phyloP scores from a whole-genome alignment of 805 yeast genomes.

The Starmerella vaccinii region DNA sequence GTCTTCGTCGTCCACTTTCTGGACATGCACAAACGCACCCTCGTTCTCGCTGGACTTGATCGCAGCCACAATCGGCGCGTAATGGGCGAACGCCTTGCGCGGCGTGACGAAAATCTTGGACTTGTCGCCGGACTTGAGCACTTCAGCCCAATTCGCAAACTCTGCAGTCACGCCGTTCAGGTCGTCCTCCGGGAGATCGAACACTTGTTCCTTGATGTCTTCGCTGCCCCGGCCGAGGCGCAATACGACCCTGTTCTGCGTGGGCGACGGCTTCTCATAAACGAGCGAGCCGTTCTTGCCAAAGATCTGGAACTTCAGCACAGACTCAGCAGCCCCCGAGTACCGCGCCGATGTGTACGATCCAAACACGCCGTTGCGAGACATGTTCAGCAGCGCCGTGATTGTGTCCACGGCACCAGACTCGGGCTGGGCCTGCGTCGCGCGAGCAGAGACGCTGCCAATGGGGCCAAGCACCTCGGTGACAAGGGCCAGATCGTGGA shows the following conservation, averaged over 20 bases:
- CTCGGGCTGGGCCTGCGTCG: slow-evolving; percentile 63
- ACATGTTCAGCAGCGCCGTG: slow-evolving; percentile 53
- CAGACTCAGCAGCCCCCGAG: slow-evolving; percentile 70
- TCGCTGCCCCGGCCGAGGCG: slow-evolving; percentile 26
- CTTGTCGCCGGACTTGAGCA: slow-evolving; percentile 56
- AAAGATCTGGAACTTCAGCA: slow-evolving; percentile 54
- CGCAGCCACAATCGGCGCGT: slow-evolving; percentile 82
- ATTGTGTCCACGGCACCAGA: slow-evolving; percentile 78
- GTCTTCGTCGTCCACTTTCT: slow-evolving; percentile 10
- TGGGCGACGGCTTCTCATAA: slow-evolving; percentile 53
- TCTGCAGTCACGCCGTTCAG: slow-evolving; percentile 51
- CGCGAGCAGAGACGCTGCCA: slow-evolving; percentile 58
- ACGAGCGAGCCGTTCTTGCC: slow-evolving; percentile 71
- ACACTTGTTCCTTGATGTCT: slow-evolving; percentile 27
- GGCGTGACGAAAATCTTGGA: slow-evolving; percentile 45
- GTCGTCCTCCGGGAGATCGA: slow-evolving; percentile 28
- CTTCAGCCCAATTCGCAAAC: slow-evolving; percentile 46
- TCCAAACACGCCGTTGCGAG: slow-evolving; percentile 56
- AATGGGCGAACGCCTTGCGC: slow-evolving; percentile 77
- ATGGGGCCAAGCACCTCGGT: slow-evolving; percentile 74
- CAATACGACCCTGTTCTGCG: slow-evolving; percentile 22
- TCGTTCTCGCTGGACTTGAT: slow-evolving; percentile 48
- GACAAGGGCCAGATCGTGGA: slow-evolving; percentile 81
- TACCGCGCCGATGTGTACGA: slow-evolving; percentile 81
- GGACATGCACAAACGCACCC: slow-evolving; percentile 33